A percentile compares a stretch with the other conserved stretches of the same genome.
phyloP scores from a whole-genome alignment of 768 basidiomycete species.

The Tulasnella sp. region DNA sequence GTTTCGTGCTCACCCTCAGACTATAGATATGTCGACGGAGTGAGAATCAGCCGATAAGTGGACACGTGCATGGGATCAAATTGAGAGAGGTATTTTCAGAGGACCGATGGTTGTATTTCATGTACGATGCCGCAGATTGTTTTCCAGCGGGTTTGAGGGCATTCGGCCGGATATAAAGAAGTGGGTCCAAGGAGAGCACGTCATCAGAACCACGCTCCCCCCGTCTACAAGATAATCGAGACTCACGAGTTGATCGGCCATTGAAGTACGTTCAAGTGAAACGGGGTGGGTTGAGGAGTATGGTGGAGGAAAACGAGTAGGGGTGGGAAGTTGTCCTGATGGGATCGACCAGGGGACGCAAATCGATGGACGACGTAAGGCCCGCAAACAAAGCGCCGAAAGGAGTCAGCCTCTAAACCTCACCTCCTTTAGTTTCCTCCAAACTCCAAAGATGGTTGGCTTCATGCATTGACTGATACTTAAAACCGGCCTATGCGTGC shows the following conservation, averaged over 20 bases:
- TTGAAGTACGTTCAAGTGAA: conserved; percentile 37
- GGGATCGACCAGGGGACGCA: neutral
- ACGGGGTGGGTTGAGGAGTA: neutral
- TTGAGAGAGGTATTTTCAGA: neutral
- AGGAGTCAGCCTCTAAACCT: too few species aligned
- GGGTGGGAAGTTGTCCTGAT: neutral
- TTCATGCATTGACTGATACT: too few species aligned
- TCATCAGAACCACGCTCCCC: neutral
- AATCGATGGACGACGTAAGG: neutral
- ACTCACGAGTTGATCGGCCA: conserved; percentile 62
- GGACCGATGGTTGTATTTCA: neutral
- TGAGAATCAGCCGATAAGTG: conserved; percentile 7
- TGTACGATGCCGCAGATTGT: neutral
- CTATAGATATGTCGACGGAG: conserved; percentile 36
- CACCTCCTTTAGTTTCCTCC: too few species aligned
- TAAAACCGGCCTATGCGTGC: too few species aligned
- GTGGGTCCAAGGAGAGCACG: conserved; percentile 11
- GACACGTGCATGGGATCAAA: neutral
- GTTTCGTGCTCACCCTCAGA: conserved; percentile 44
- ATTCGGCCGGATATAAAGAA: conserved; percentile 18
- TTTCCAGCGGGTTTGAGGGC: conserved; percentile 12
- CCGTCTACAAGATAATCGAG: neutral
- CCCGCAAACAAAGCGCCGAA: too few species aligned
- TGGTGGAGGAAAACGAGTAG: conserved; percentile 29
- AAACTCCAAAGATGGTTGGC: too few species aligned